These are phyloP conservation scores for Cordyceps cicadae DNA, from an alignment of 2,329 filamentous ascomycete genomes.

Conservation along the genomic window DNA sequence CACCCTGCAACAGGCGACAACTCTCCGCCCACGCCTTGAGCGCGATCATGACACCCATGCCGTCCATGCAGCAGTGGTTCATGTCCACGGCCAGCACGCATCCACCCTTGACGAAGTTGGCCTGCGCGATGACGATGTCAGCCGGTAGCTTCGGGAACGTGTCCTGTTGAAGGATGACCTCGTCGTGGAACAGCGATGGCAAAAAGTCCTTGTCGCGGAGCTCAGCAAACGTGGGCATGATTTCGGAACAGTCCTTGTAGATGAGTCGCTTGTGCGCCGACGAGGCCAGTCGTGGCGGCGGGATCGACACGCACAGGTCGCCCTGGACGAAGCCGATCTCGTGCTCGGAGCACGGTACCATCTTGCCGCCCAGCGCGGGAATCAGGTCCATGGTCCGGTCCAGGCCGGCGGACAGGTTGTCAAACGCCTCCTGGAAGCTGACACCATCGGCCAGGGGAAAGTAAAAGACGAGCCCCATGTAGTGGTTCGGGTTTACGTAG, in stretches of 20 bases:
- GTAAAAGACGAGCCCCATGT: conserved; percentile 26
- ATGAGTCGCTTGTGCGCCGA: conserved; percentile 13
- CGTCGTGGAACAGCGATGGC: conserved; percentile 21
- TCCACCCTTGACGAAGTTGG: conserved; percentile 24
- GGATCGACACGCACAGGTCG: conserved; percentile 18
- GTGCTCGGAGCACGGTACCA: conserved; percentile 23
- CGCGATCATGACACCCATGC: conserved; percentile 21
- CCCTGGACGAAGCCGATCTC: conserved; percentile 20
- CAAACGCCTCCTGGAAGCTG: conserved; percentile 23
- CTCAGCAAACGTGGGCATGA: conserved; percentile 20
- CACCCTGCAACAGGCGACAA: conserved; percentile 21
- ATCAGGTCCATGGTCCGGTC: conserved; percentile 27
- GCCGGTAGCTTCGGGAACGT: conserved; percentile 20
- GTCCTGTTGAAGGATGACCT: conserved; percentile 18
- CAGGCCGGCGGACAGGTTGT: conserved; percentile 26
- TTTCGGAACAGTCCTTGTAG: conserved; percentile 21
- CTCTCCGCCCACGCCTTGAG: conserved; percentile 25
- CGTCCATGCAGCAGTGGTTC: conserved; percentile 22
- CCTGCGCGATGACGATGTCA: conserved; percentile 22
- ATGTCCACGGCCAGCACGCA: conserved; percentile 22
- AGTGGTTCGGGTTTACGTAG: conserved; percentile 24
- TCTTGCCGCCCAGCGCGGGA: conserved; percentile 27
- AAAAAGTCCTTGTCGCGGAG: conserved; percentile 20
- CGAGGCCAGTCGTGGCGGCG: conserved; percentile 11
- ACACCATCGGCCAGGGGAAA: conserved; percentile 23